Evolutionary conservation across 306 rosid genomes (phyloP), one percentile per base, ranked within the genome.

Genomic region (Lagenaria siceraria): DNA sequence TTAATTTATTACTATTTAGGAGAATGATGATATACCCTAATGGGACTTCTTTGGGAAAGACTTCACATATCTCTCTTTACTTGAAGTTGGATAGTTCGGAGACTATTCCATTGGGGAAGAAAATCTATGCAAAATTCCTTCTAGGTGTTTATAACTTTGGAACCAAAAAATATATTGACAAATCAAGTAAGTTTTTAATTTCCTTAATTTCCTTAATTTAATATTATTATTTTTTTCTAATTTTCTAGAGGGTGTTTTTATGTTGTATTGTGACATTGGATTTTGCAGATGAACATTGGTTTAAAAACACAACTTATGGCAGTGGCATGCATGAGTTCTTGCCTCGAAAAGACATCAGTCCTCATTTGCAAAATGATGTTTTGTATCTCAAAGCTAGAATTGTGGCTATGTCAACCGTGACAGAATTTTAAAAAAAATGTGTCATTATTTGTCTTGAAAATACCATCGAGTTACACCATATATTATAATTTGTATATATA

Each of bases 21-120:
- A 42, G 52, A 19, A 22, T 76, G 53, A 17, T 0, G 17, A 3
- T 76, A 1, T 56, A 76, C n/a, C 55, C 79, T 0, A 42, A 76
- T 2, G 79, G 79, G 1, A 0, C 2, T 12, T 10, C 56, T 0
- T 0, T 4, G n/a, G 56, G 69, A 38, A 55, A 59, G 25, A 22
- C 24, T 5, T 12, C 79, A 76, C 35, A 58, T 59, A 2, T 76
- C 14, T 76, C 79, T 24, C 15, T 59, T 24, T 76, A 13, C 70
- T 38, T 76, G 42, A 58, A 17, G 70, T 76, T 76, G 29, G 79
- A 76, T 42, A n/a, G n/a, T 6, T n/a, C 70, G 24, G 79, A 76
- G 35, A 59, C 7, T 7, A 33, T 74, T 35, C 70, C 52, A 13
- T 6, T 5, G 11, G 79, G 55, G 22, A 76, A 76, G 70, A 76